These are phyloP conservation scores for Pseudofabraea citricarpa DNA, from an alignment of 2,329 filamentous ascomycete species.

Conservation along the genomic window DNA sequence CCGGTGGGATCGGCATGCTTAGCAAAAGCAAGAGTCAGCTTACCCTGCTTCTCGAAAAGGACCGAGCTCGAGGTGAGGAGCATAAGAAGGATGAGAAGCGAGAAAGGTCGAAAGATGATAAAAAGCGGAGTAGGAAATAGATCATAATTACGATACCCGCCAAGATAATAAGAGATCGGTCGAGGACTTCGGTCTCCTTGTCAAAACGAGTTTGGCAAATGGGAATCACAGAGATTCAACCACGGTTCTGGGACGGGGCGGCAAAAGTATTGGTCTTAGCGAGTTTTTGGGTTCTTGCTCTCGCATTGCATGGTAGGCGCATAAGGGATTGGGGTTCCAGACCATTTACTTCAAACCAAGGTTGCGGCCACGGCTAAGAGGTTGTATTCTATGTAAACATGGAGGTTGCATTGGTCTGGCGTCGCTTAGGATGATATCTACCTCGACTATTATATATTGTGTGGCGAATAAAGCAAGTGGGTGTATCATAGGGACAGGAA, in stretches of 20 bases:
- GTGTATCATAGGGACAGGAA: no score
- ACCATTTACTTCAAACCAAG: not conserved
- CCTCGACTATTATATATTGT: not conserved
- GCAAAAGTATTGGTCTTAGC: not conserved
- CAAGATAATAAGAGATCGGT: not conserved
- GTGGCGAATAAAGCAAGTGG: no score
- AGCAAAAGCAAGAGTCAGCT: slow-evolving; percentile 58
- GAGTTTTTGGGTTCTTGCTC: not conserved
- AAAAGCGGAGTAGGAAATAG: not conserved
- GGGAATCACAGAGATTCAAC: not conserved
- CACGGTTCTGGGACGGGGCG: not conserved
- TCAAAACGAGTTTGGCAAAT: no score
- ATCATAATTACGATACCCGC: not conserved
- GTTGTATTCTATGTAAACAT: not conserved
- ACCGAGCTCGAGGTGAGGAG: slow-evolving; percentile 34
- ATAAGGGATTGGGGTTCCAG: not conserved
- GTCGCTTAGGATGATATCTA: not conserved
- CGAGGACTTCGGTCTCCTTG: no score
- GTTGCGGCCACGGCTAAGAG: no score
- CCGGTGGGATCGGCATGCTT: slow-evolving; percentile 40
- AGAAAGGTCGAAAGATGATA: not conserved
- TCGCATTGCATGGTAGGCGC: not conserved
- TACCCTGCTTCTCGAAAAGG: slow-evolving; percentile 50
- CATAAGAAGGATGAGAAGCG: slow-evolving; percentile 12
- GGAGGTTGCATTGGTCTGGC: not conserved